Percentiles rank a stretch among this genome's conserved stretches.
These are phyloP conservation scores for Eragrostis curvula DNA, from an alignment of 176 grass and related monocot species.

Conservation along the genomic window DNA sequence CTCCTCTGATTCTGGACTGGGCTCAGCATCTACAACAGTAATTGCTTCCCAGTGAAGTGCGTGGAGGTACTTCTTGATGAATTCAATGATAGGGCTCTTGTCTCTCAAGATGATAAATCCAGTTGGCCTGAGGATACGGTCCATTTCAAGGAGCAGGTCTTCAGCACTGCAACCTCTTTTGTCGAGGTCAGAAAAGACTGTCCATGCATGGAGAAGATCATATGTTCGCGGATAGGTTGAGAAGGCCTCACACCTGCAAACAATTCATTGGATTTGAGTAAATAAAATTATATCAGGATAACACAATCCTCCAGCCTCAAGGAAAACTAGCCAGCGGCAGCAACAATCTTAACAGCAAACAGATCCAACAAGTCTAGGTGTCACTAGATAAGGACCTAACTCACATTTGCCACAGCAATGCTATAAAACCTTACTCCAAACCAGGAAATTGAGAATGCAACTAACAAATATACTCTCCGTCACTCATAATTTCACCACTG, in stretches of 20 bases:
- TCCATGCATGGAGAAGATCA: conserved; percentile 97
- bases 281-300: neutral
- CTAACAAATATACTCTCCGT: conserved; percentile 11
- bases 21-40: conserved; percentile 64
- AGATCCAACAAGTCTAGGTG: neutral
- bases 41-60: conserved; percentile 84
- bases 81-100: conserved; percentile 67
- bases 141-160: conserved; percentile 96
- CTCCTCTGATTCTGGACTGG: conserved; percentile 71
- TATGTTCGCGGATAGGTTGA: conserved; percentile 99
- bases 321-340: neutral
- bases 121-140: conserved; percentile 82
- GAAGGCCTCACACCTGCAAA: conserved; percentile 93
- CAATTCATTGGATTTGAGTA: conserved; percentile 23
- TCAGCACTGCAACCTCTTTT: conserved; percentile 93
- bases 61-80: conserved; percentile 80
- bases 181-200: conserved; percentile 91
- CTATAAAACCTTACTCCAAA: neutral
- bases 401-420: conserved; percentile 9
- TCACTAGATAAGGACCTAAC: neutral
- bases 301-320: neutral
- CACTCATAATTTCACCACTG: conserved; percentile 1
- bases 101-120: conserved; percentile 93
- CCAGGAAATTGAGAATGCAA: conserved; percentile 17
- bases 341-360: conserved; percentile 16